These are phyloP conservation scores for Magnolia officinalis DNA, from an alignment of 164 flowering plant species.

Conservation along the genomic window DNA sequence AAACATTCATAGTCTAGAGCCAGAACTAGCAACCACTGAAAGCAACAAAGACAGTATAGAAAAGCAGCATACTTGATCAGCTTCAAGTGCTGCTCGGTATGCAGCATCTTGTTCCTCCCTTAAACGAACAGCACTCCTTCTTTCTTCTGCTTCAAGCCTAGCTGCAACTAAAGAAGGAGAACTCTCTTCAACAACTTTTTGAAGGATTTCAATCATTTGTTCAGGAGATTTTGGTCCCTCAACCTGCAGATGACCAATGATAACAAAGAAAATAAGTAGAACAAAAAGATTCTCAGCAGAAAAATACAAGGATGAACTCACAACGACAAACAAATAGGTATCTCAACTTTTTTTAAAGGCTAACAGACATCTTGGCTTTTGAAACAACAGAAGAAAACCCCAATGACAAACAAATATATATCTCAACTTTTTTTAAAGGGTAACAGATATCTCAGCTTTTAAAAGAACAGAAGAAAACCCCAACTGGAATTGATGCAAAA, in stretches of 20 bases:
- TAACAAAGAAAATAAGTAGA: not conserved
- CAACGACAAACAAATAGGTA: no score
- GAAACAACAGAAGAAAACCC: not conserved
- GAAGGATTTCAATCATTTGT: conserved; percentile 65
- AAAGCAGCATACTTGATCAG: conserved; percentile 74
- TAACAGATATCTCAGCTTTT: not conserved
- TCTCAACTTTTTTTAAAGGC: not conserved
- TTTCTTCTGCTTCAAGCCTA: conserved; percentile 92
- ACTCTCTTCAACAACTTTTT: conserved; percentile 90
- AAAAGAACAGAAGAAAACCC: not conserved
- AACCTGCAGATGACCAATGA: conserved; percentile 40
- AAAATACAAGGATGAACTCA: not conserved
- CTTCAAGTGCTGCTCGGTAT: conserved; percentile 91
- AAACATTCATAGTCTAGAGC: not conserved
- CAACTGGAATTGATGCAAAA: no score
- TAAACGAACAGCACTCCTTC: conserved; percentile 68
- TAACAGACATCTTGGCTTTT: not conserved
- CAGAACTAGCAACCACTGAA: not conserved
- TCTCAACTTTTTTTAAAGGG: not conserved
- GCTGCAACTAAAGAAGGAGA: conserved; percentile 79
- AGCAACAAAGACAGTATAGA: not conserved
- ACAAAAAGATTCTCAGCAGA: not conserved
- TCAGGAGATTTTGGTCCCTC: conserved; percentile 92
- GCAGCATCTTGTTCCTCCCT: conserved; percentile 99
- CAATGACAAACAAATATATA: no score